These are phyloP conservation scores for Microdochium bolleyi DNA, from an alignment of 2,329 filamentous ascomycete genomes.

Conservation along the genomic window DNA sequence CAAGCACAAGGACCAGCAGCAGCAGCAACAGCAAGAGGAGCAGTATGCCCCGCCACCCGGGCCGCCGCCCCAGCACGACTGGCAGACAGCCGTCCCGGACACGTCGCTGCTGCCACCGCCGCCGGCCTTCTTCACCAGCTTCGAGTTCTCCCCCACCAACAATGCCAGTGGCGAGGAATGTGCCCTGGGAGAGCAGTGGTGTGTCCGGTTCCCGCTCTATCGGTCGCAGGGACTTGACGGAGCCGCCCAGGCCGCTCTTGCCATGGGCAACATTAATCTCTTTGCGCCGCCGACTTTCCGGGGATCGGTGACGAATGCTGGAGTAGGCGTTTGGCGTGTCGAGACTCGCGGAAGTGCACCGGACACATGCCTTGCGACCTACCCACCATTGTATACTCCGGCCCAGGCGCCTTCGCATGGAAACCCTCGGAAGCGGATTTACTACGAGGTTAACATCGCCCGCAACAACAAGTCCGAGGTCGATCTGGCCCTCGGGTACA, in stretches of 20 bases:
- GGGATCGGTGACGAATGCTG: constrained; percentile 35
- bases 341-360: constrained; percentile 31
- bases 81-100: constrained; percentile 64
- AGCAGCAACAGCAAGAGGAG: constrained; percentile 15
- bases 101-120: constrained; percentile 66
- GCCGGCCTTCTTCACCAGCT: constrained; percentile 55
- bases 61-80: constrained; percentile 50
- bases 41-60: constrained; percentile 28
- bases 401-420: constrained; percentile 48
- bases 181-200: constrained; percentile 60
- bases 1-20: constrained; percentile 20
- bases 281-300: constrained; percentile 40
- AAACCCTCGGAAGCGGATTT: constrained; percentile 43
- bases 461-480: constrained; percentile 32
- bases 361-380: constrained; percentile 59
- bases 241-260: constrained; percentile 37
- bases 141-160: constrained; percentile 57
- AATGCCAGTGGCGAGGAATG: constrained; percentile 62
- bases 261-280: constrained; percentile 43
- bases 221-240: constrained; percentile 41
- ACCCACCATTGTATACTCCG: constrained; percentile 61
- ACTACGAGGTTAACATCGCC: constrained; percentile 62
- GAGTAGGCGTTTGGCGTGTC: constrained; percentile 44
- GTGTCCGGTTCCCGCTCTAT: constrained; percentile 48
- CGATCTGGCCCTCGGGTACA: constrained; percentile 59